phyloP scores from a whole-genome alignment of 345 rosid species.

The Salix exigua region DNA sequence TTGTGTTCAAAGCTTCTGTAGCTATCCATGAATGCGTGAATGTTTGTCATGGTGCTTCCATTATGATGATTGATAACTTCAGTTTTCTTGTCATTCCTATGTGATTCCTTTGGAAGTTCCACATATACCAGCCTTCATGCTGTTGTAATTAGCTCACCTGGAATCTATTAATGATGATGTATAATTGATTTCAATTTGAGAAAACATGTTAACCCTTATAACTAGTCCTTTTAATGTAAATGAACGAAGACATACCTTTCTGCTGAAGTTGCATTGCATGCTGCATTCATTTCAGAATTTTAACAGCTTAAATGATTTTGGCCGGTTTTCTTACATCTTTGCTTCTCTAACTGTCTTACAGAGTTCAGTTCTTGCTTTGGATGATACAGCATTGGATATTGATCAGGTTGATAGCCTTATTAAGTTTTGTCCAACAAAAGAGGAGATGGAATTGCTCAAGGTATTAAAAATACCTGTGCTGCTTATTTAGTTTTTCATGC shows the following conservation, averaged over 20 bases:
- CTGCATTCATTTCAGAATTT: background rate
- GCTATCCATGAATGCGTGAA: background rate
- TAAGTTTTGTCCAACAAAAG: slow-evolving; percentile 84
- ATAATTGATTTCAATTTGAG: background rate
- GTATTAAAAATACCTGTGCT: slow-evolving; percentile 24
- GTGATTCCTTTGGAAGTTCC: background rate
- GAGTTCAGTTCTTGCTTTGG: slow-evolving; percentile 73
- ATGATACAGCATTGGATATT: slow-evolving; percentile 64
- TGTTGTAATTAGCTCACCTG: background rate
- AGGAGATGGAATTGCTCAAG: slow-evolving; percentile 70
- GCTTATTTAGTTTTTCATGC: background rate
- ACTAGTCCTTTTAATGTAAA: background rate
- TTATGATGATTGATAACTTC: background rate
- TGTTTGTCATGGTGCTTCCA: background rate
- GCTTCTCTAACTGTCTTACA: slow-evolving; percentile 33
- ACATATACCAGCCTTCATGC: background rate
- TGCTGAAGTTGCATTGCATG: background rate
- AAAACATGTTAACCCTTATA: background rate
- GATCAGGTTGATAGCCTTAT: slow-evolving; percentile 83
- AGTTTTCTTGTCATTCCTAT: background rate
- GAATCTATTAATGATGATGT: background rate
- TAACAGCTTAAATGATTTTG: slow-evolving; percentile 1
- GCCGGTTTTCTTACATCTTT: slow-evolving; percentile 14
- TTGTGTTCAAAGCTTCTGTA: background rate
- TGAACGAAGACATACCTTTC: background rate